Conservation (phyloP, 371 early-diverging fungal species). For the Mucor piriformis region DNA sequence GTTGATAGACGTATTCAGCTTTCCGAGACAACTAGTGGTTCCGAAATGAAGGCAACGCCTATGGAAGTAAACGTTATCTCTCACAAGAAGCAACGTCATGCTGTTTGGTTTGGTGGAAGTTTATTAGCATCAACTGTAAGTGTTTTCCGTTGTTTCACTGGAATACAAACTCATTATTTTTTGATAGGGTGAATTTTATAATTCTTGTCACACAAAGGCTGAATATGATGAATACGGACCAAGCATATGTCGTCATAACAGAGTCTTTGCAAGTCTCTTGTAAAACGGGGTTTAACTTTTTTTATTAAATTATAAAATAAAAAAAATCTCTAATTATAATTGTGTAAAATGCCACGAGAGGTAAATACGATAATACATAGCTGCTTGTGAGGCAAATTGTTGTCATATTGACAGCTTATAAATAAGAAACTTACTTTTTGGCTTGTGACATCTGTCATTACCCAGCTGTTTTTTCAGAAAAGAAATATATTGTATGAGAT, state of each 20-base stretch:
- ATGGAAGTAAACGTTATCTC: constrained; percentile 96
- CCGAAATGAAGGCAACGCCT: constrained; percentile 62
- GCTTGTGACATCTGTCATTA: no score
- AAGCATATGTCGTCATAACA: constrained; percentile 93
- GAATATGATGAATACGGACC: constrained; percentile 99
- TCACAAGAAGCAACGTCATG: constrained; percentile 98
- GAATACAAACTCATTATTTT: neutral
- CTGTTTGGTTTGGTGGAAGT: constrained; percentile 98
- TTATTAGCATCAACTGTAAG: constrained; percentile 89
- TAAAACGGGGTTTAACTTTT: constrained; percentile 13
- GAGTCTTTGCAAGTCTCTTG: constrained; percentile 77
- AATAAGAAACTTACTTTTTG: no score
- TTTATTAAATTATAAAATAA: neutral
- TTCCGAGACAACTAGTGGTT: constrained; percentile 75
- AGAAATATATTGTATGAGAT: no score
- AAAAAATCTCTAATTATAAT: no score
- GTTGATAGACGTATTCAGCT: constrained; percentile 81
- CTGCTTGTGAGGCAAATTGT: no score
- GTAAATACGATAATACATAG: no score
- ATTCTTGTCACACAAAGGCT: constrained; percentile 95
- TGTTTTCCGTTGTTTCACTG: neutral
- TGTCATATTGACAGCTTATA: no score
- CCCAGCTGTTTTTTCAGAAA: no score
- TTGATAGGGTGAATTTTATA: constrained; percentile 81
- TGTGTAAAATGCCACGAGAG: no score